Percentiles rank a stretch among this genome's conserved stretches.
These are phyloP conservation scores for Collybia mongolica DNA, from an alignment of 768 basidiomycete species.

Conservation along the genomic window DNA sequence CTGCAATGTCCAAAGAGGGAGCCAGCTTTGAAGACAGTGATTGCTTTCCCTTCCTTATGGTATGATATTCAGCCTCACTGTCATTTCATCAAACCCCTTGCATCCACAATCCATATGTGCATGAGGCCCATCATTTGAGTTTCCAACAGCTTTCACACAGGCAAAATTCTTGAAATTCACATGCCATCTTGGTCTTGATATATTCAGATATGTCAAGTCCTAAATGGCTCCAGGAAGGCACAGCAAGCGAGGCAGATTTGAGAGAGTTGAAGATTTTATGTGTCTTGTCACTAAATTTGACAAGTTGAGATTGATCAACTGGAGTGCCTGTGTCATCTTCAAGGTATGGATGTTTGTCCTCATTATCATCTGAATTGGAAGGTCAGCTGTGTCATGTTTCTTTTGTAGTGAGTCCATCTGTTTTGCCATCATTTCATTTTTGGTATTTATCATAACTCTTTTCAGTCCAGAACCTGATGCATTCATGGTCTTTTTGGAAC, in stretches of 20 bases:
- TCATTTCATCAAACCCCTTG: slow-evolving; percentile 5
- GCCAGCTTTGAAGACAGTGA: not conserved
- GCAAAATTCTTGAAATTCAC: slow-evolving; percentile 13
- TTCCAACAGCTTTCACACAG: slow-evolving; percentile 16
- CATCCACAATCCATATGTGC: slow-evolving; percentile 9
- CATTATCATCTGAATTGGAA: slow-evolving; percentile 1
- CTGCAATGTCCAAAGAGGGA: not conserved
- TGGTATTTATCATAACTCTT: not conserved
- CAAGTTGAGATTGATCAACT: slow-evolving; percentile 1
- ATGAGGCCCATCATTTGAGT: slow-evolving; percentile 7
- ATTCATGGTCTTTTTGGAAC: not conserved
- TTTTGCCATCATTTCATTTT: slow-evolving; percentile 2
- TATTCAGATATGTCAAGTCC: slow-evolving; percentile 4
- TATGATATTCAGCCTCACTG: not conserved
- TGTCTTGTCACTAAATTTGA: slow-evolving; percentile 6
- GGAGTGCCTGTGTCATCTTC: slow-evolving; percentile 4
- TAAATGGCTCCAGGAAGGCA: slow-evolving; percentile 4
- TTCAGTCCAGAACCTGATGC: slow-evolving; percentile 5
- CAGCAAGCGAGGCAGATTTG: not conserved
- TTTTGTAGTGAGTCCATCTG: slow-evolving; percentile 6
- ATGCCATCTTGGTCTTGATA: slow-evolving; percentile 7
- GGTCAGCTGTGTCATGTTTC: slow-evolving; percentile 10
- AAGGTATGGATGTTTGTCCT: slow-evolving; percentile 11
- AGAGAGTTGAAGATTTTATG: slow-evolving; percentile 7
- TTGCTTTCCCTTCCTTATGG: not conserved